Conservation (phyloP, 805 yeast species). For the Wilhelminamyces savonicus region DNA sequence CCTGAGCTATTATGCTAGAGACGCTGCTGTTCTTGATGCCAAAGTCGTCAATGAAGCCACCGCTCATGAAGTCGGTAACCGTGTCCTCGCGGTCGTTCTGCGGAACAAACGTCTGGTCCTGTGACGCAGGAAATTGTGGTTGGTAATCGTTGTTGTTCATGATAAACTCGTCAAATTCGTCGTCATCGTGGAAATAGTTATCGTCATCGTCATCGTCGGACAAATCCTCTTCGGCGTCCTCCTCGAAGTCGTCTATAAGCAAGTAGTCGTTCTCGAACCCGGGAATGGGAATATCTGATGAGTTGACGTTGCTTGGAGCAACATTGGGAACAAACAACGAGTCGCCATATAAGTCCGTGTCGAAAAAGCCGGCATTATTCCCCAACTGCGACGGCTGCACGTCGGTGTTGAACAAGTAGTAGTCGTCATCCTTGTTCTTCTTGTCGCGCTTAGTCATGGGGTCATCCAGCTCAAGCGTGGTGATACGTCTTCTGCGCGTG, state of each 20-base stretch:
- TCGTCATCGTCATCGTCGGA: conserved; percentile 35
- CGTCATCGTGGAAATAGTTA: conserved; percentile 31
- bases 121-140: too few relatives aligned
- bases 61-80: background rate
- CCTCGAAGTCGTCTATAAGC: conserved; percentile 27
- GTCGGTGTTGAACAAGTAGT: conserved; percentile 33
- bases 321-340: conserved; percentile 23
- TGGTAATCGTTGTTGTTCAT: conserved; percentile 8
- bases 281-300: too few relatives aligned
- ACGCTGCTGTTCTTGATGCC: background rate
- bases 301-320: too few relatives aligned
- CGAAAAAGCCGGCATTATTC: conserved; percentile 14
- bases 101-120: too few relatives aligned
- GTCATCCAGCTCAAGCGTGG: conserved; percentile 21
- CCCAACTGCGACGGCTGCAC: conserved; percentile 35
- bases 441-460: conserved; percentile 8
- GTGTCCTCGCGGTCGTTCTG: background rate
- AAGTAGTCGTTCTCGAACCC: conserved; percentile 32
- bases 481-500: conserved; percentile 25
- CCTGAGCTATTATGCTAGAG: background rate
- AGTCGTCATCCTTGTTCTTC: conserved; percentile 27
- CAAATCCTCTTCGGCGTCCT: conserved; percentile 37
- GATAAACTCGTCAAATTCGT: conserved; percentile 21
- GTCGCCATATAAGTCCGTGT: conserved; percentile 18
- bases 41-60: background rate